Base-by-base conservation (phyloP, 345 rosid species). In the Fremontodendron californicum region DNA sequence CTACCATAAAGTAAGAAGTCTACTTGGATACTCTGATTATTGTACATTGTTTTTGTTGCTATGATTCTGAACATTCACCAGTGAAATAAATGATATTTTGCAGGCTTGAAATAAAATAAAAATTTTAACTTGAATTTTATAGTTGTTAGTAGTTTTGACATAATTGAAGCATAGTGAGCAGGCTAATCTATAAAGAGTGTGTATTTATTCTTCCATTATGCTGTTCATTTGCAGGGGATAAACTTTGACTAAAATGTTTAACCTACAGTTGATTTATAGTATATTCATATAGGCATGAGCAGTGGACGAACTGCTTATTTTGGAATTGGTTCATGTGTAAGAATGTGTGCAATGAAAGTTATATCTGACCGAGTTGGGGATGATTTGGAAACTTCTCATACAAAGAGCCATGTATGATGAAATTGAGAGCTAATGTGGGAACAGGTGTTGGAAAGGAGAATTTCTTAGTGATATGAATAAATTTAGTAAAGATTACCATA, bases 1-100 rank as follows among this genome's bases (percentile, higher is more conserved):
- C 96, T 79, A 94, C 90, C 35, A 96, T 96, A 86, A 96, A 94
- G 99, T 96, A 89, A 77, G 93, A 64, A 37, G 19, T 55, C 49
- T 76, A 43, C 57, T n/a, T 76, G 74, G 45, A 43, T 76, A 43
- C 69, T 85, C 60, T 75, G 62, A 42, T 74, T 48, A 51, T 57
- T 21, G 5, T 63, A 64, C 27, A 65, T n/a, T 71, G 9, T 66
- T 61, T 31, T 69, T 55, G 40, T 73, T 75, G 49, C 66, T 9
- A n/a, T 55, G 29, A 48, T 49, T 78, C 61, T 75, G 73, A 75
- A 78, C 54, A 16, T 40, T 60, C 10, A 25, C 52, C 54, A 12
- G 35, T 4, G 27, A 73, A 63, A 67, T 60, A 31, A 58, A 42
- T 29, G 16, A 37, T 2, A 49, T 81, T 58, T 29, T 37, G 39